These are phyloP conservation scores for Jatropha podagrica DNA, from an alignment of 441 rosid genomes.

Conservation along the genomic window DNA sequence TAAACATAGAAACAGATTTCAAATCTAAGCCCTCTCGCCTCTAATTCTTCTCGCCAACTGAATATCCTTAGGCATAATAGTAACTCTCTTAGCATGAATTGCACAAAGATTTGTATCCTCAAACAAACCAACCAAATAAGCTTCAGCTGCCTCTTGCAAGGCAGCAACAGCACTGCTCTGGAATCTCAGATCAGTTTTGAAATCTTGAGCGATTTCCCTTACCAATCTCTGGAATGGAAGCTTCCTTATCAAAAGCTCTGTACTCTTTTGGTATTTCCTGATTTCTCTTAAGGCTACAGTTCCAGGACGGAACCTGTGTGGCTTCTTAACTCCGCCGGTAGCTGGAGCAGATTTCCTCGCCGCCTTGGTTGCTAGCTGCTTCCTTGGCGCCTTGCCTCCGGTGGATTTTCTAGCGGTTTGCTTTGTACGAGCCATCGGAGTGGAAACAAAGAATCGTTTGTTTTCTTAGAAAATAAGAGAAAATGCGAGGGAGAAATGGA, in stretches of 20 bases:
- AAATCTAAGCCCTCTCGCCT: conserved; percentile 63
- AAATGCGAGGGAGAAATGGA: neutral
- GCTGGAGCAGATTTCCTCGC: conserved; percentile 68
- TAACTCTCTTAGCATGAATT: conserved; percentile 69
- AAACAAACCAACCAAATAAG: conserved; percentile 63
- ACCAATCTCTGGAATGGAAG: conserved; percentile 62
- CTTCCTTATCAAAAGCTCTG: conserved; percentile 60
- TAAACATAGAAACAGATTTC: neutral
- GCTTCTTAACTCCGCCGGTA: conserved; percentile 72
- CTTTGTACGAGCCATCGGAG: conserved; percentile 62
- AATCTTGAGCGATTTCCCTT: conserved; percentile 68
- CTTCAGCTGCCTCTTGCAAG: conserved; percentile 70
- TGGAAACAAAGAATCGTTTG: neutral
- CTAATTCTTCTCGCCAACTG: conserved; percentile 64
- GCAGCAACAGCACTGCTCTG: conserved; percentile 71
- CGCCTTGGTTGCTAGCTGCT: conserved; percentile 70
- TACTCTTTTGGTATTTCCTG: conserved; percentile 60
- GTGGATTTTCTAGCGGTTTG: conserved; percentile 65
- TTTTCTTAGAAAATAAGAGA: neutral
- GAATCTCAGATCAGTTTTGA: conserved; percentile 67
- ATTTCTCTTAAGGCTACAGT: conserved; percentile 62
- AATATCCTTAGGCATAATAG: conserved; percentile 70
- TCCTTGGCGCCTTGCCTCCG: conserved; percentile 64
- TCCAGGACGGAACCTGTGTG: conserved; percentile 60
- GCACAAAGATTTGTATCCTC: conserved; percentile 73